A percentile compares a stretch with the other conserved stretches of the same genome.
Evolutionary conservation across 192 early-diverging fungal species (phyloP).

Genomic region (Tieghemiomyces parasiticus): DNA sequence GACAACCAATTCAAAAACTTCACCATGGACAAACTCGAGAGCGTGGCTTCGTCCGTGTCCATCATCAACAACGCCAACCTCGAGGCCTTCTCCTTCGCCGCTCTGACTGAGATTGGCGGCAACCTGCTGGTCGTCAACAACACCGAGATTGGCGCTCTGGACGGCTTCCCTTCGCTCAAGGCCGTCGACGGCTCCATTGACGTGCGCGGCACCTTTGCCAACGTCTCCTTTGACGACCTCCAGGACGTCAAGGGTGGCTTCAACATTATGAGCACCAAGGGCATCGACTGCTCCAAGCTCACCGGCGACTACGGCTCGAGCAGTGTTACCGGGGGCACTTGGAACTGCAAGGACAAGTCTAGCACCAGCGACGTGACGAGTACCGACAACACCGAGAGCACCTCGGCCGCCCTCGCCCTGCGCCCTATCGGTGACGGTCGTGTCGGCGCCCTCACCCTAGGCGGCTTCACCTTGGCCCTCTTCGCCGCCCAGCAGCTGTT

Average conservation of each 20-base stretch:
- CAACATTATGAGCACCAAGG: slow-evolving; percentile 41
- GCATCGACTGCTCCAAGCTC: slow-evolving; percentile 29
- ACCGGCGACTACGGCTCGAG: background rate
- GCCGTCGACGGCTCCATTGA: slow-evolving; percentile 41
- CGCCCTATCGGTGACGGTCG: too few relatives aligned
- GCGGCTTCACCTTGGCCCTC: too few relatives aligned
- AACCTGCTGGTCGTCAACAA: slow-evolving; percentile 50
- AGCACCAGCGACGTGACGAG: slow-evolving; percentile 1
- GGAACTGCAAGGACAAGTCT: slow-evolving; percentile 10
- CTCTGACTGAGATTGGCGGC: slow-evolving; percentile 37
- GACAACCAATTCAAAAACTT: slow-evolving; percentile 38
- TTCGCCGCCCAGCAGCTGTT: too few relatives aligned
- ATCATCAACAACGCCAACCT: slow-evolving; percentile 38
- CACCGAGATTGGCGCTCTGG: slow-evolving; percentile 32
- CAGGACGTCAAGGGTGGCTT: slow-evolving; percentile 41
- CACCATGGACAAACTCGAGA: slow-evolving; percentile 23
- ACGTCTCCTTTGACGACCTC: slow-evolving; percentile 35
- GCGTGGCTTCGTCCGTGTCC: slow-evolving; percentile 37
- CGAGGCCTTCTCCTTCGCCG: slow-evolving; percentile 35
- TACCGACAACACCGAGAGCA: background rate
- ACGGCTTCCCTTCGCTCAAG: slow-evolving; percentile 34
- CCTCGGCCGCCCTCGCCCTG: background rate
- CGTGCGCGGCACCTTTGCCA: slow-evolving; percentile 41
- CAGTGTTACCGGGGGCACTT: slow-evolving; percentile 1
- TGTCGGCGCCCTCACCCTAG: too few relatives aligned